phyloP scores from a whole-genome alignment of 208 protist species.

The Crithidia bombi region DNA sequence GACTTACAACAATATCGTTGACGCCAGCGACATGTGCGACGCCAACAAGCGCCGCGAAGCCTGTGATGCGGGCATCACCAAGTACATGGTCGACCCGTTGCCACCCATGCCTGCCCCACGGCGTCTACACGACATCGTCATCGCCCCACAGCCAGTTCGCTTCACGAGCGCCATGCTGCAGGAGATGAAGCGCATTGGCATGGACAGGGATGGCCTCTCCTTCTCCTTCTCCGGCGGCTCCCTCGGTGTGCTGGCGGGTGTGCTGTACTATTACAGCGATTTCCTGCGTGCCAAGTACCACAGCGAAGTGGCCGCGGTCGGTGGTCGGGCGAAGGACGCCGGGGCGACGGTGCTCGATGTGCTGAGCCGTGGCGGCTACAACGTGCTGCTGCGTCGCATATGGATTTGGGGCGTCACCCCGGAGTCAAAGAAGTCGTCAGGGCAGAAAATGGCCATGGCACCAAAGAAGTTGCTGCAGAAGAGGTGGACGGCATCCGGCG shows the following conservation, averaged over 20 bases:
- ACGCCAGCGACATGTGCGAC: conserved; percentile 35
- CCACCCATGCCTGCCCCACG: conserved; percentile 33
- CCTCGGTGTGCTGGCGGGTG: conserved; percentile 60
- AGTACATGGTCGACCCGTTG: conserved; percentile 45
- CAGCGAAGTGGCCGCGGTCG: conserved; percentile 25
- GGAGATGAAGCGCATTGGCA: conserved; percentile 30
- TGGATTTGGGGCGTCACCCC: conserved; percentile 56
- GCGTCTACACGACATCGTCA: conserved; percentile 43
- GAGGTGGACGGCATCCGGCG: conserved; percentile 1
- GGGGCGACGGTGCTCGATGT: conserved; percentile 35
- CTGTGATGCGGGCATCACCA: conserved; percentile 18
- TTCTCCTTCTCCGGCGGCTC: conserved; percentile 62
- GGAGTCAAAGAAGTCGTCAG: conserved; percentile 13
- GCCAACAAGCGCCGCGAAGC: conserved; percentile 34
- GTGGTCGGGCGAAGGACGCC: conserved; percentile 22
- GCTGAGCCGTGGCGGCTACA: conserved; percentile 34
- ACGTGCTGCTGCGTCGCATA: conserved; percentile 61
- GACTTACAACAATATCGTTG: conserved; percentile 30
- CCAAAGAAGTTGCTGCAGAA: conserved; percentile 21
- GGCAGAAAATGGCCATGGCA: neutral
- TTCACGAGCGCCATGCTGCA: conserved; percentile 20
- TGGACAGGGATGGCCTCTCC: conserved; percentile 38
- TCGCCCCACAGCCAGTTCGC: conserved; percentile 45
- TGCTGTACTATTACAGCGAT: conserved; percentile 52
- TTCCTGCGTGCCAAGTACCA: conserved; percentile 38